Evolutionary conservation across 805 yeast species (phyloP).

Genomic region (Candida insectorum): DNA sequence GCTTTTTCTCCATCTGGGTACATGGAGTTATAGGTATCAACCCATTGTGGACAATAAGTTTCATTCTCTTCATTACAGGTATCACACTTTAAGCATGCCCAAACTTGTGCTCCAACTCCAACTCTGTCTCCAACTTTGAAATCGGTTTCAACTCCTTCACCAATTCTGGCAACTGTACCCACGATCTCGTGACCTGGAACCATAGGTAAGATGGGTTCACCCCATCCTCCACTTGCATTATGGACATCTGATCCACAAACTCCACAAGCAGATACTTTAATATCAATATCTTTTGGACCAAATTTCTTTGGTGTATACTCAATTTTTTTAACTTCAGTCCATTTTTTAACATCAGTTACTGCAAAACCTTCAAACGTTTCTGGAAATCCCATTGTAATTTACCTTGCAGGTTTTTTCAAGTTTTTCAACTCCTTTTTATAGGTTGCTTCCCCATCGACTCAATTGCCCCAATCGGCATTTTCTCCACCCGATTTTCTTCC

Average conservation of each 20-base stretch:
- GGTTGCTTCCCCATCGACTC: too few relatives aligned
- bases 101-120: constrained; percentile 73
- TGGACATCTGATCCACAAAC: constrained; percentile 64
- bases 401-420: too few relatives aligned
- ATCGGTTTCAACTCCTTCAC: constrained; percentile 41
- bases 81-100: constrained; percentile 59
- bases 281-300: constrained; percentile 43
- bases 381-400: constrained; percentile 16
- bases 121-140: constrained; percentile 70
- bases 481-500: too few relatives aligned
- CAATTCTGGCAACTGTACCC: constrained; percentile 58
- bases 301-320: constrained; percentile 23
- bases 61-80: constrained; percentile 43
- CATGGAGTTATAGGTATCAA: constrained; percentile 52
- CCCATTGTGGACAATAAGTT: constrained; percentile 48
- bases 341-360: constrained; percentile 20
- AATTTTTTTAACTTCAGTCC: constrained; percentile 26
- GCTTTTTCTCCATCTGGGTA: constrained; percentile 21
- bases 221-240: constrained; percentile 52
- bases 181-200: constrained; percentile 60
- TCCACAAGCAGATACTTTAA: constrained; percentile 59
- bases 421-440: too few relatives aligned
- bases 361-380: constrained; percentile 29
- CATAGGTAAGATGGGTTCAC: constrained; percentile 37
- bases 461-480: too few relatives aligned